Evolutionary conservation across 345 rosid genomes (phyloP).

Genomic region (Hypericum androsaemum): DNA sequence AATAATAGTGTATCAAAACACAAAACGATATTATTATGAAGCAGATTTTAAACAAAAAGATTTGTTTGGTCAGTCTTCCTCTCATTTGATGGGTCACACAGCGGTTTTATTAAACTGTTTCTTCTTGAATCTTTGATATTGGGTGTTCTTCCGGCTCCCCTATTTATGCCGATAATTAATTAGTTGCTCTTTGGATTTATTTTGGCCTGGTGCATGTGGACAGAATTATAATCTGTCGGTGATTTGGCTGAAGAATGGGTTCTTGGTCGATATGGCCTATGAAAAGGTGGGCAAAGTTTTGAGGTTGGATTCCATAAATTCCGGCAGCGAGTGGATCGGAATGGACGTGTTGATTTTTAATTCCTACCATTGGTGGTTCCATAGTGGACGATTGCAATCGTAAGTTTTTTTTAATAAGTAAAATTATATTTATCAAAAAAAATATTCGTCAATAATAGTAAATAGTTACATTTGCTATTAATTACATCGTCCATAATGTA

Average conservation of each 20-base stretch:
- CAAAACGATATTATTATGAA: too few relatives aligned
- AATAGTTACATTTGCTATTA: too few relatives aligned
- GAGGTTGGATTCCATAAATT: constrained; percentile 47
- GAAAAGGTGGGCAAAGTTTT: constrained; percentile 38
- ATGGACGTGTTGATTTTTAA: constrained; percentile 52
- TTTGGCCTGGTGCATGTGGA: background rate
- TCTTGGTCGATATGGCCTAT: constrained; percentile 37
- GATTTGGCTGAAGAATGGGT: constrained; percentile 35
- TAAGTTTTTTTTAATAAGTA: too few relatives aligned
- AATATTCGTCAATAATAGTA: too few relatives aligned
- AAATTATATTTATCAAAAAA: too few relatives aligned
- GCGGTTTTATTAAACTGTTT: too few relatives aligned
- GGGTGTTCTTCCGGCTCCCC: background rate
- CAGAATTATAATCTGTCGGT: constrained; percentile 42
- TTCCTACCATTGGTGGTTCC: constrained; percentile 63
- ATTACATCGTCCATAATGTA: background rate
- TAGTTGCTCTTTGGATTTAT: background rate
- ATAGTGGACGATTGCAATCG: constrained; percentile 32
- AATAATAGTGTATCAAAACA: too few relatives aligned
- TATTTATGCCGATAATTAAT: background rate
- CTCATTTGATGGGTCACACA: too few relatives aligned
- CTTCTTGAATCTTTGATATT: too few relatives aligned
- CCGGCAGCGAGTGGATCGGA: constrained; percentile 36
- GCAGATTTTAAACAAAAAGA: too few relatives aligned
- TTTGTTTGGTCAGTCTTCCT: too few relatives aligned